Conservation (phyloP, 306 rosid species). For the Rubus parviflorus region DNA sequence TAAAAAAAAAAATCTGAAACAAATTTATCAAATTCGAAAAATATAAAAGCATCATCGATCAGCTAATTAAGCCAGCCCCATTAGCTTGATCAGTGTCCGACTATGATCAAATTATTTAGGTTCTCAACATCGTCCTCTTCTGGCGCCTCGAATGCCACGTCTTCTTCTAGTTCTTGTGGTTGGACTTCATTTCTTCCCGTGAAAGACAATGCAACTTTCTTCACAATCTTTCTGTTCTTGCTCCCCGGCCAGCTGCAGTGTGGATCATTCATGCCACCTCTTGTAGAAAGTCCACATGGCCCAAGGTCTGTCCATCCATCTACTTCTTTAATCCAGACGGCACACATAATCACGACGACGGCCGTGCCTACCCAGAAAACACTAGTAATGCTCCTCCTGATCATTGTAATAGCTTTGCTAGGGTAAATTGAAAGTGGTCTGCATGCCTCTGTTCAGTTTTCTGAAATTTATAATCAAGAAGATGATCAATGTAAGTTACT, state of each 20-base stretch:
- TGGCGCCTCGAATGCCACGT: too few relatives aligned
- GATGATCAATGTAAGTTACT: background rate
- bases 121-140: background rate
- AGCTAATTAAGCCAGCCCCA: background rate
- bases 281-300: background rate
- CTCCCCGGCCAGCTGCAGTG: background rate
- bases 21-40: background rate
- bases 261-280: background rate
- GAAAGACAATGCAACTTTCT: background rate
- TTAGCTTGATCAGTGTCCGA: background rate
- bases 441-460: background rate
- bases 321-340: background rate
- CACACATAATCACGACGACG: background rate
- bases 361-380: background rate
- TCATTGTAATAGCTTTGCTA: background rate
- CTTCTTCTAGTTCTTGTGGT: background rate
- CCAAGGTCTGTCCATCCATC: background rate
- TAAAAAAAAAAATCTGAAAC: too few relatives aligned
- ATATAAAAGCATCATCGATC: background rate
- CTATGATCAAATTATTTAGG: background rate
- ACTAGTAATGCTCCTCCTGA: background rate
- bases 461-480: too few relatives aligned
- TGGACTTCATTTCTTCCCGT: background rate
- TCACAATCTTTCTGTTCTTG: background rate
- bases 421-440: background rate